Percentiles rank a stretch among this genome's conserved stretches.
phyloP scores from a whole-genome alignment of 1,139 yeast genomes.

The Zygosaccharomyces pseudobailii region DNA sequence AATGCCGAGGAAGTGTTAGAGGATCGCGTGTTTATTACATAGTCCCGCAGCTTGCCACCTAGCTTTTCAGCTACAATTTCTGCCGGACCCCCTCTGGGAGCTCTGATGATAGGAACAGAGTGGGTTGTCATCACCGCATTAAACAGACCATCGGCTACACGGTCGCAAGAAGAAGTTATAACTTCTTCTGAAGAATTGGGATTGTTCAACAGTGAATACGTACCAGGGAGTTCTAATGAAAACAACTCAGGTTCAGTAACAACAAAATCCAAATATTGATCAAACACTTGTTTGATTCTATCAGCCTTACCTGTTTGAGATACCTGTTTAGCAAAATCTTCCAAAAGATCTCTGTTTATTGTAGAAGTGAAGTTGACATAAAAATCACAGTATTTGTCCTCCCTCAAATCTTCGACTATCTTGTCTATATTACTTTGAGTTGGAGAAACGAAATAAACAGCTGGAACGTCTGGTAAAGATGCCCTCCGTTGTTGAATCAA shows the following conservation, averaged over 20 bases:
- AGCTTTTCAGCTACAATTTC: constrained; percentile 86
- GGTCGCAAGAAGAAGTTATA: constrained; percentile 63
- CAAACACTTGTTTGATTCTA: constrained; percentile 80
- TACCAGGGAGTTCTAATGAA: constrained; percentile 62
- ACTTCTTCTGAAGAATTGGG: constrained; percentile 70
- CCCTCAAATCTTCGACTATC: constrained; percentile 66
- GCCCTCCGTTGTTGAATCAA: constrained; percentile 65
- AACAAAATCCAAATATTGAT: constrained; percentile 84
- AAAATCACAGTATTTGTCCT: constrained; percentile 70
- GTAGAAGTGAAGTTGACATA: constrained; percentile 85
- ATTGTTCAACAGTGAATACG: constrained; percentile 64
- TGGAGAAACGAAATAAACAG: constrained; percentile 85
- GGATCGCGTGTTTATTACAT: constrained; percentile 63
- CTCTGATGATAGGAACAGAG: constrained; percentile 80
- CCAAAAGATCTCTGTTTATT: constrained; percentile 70
- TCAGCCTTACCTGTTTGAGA: constrained; percentile 63
- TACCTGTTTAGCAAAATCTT: constrained; percentile 82
- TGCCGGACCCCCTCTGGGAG: constrained; percentile 92
- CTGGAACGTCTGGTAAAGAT: constrained; percentile 90
- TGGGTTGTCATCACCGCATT: constrained; percentile 75
- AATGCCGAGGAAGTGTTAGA: constrained; percentile 33
- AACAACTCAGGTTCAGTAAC: constrained; percentile 92
- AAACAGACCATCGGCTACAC: constrained; percentile 73
- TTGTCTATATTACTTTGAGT: constrained; percentile 65
- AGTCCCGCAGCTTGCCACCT: constrained; percentile 78